phyloP scores from a whole-genome alignment of 1,284 basidiomycete genomes.

The Puccinia hordei region DNA sequence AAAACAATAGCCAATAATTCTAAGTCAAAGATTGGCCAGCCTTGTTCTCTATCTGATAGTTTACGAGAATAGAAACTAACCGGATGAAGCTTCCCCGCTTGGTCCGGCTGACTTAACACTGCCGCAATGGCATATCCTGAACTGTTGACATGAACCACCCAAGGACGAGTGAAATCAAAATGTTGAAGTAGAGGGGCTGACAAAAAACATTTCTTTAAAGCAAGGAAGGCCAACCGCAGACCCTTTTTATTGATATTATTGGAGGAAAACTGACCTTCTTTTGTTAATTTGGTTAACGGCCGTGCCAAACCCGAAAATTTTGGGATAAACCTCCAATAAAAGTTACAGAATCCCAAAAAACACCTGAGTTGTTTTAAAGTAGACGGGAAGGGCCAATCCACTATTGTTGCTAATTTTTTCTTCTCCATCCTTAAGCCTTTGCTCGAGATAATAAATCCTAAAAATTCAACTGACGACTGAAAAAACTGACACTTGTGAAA shows the following conservation, averaged over 20 bases:
- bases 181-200: background rate
- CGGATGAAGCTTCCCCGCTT: background rate
- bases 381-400: slow-evolving; percentile 10
- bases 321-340: slow-evolving; percentile 26
- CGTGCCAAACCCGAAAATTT: slow-evolving; percentile 3
- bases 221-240: background rate
- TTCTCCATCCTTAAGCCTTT: slow-evolving; percentile 30
- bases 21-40: background rate
- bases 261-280: background rate
- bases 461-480: slow-evolving; percentile 1
- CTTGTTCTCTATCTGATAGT: slow-evolving; percentile 30
- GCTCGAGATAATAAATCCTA: slow-evolving; percentile 12
- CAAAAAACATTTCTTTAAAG: background rate
- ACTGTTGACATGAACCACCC: background rate
- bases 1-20: slow-evolving; percentile 1
- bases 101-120: background rate
- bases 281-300: background rate
- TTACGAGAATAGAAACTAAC: slow-evolving; percentile 28
- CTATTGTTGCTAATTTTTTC: slow-evolving; percentile 11
- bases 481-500: no score
- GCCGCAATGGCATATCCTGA: background rate
- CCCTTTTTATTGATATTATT: background rate
- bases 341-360: slow-evolving; percentile 37
- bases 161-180: background rate
- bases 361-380: background rate